phyloP scores from a whole-genome alignment of 495 filamentous ascomycete species.

The Viridothelium virens region DNA sequence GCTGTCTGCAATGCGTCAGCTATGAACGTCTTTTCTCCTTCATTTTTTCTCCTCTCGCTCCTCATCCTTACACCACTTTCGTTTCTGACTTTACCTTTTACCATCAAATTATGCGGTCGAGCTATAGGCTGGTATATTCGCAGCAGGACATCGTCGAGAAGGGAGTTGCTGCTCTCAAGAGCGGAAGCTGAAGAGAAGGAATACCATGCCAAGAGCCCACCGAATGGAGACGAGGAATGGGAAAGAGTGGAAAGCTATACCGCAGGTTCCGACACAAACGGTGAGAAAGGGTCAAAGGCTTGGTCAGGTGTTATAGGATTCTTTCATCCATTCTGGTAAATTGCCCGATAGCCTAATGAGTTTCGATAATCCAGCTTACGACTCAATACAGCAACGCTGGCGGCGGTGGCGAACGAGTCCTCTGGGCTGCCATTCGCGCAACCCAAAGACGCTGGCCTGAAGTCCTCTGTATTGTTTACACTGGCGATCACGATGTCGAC shows the following conservation, averaged over 20 bases:
- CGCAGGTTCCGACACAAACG: slow-evolving; percentile 45
- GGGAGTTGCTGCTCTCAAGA: slow-evolving; percentile 53
- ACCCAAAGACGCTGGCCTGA: slow-evolving; percentile 85
- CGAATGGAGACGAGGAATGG: slow-evolving; percentile 61
- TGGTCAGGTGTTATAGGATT: slow-evolving; percentile 87
- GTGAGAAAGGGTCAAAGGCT: slow-evolving; percentile 46
- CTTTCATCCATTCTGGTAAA: slow-evolving; percentile 91
- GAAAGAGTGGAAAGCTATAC: slow-evolving; percentile 59
- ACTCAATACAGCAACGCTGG: slow-evolving; percentile 67
- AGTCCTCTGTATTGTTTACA: slow-evolving; percentile 84
- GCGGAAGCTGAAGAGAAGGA: slow-evolving; percentile 53
- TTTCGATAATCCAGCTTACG: not conserved
- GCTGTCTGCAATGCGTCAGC: not conserved
- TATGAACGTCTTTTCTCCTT: slow-evolving; percentile 2
- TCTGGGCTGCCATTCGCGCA: slow-evolving; percentile 91
- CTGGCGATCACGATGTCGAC: slow-evolving; percentile 80
- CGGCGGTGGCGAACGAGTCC: slow-evolving; percentile 88
- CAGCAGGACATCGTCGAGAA: slow-evolving; percentile 57
- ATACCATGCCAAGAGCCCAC: slow-evolving; percentile 34
- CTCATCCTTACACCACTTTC: not conserved
- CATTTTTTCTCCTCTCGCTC: slow-evolving; percentile 1
- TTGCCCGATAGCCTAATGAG: slow-evolving; percentile 18
- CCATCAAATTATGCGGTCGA: not conserved
- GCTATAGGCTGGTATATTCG: slow-evolving; percentile 36
- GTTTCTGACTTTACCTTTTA: slow-evolving; percentile 5